Evolutionary conservation across 192 early-diverging fungal genomes (phyloP), one percentile per base, ranked within the genome.

Genomic region (Diversispora eburnea): DNA sequence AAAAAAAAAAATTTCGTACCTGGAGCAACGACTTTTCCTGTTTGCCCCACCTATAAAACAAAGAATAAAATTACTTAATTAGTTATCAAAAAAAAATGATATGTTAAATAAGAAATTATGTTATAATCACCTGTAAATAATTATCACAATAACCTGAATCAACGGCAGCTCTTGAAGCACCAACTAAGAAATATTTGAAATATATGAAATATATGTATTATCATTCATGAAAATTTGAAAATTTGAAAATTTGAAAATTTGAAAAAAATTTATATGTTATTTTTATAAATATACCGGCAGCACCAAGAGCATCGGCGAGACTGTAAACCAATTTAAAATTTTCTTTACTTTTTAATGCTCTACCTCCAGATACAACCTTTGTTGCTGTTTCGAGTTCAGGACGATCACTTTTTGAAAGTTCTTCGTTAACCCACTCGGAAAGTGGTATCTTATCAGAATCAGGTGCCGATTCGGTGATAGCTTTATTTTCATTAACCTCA

Each of bases 61-160:
- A 17, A 13, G n/a, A 17, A 4, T 54, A 17, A 7, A 13, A 0
- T 49, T 10, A 10, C 12, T 13, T 4, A 54, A 17, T 10, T 17
- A 54, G n/a, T 54, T 54, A 17, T 54, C 63, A 65, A 8, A 65
- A 45, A 8, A 63, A 42, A 1, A 13, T 47, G 12, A 12, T 9
- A 10, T 39, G 4, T 43, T 33, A 33, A 19, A 45, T 65, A 6
- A 65, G 13, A 2, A 7, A 22, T 20, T 4, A 58, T 20, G 19
- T 58, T 19, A 54, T 33, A 39, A 54, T 20, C 15, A 70, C 69
- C 84, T 99, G 97, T 64, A 99, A 81, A 43, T 94, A 93, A 86
- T 99, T 97, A 84, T 91, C 90, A 60, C 93, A 95, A 82, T 92
- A 99, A 43, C 95, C 95, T 66, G 97, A 92, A 87, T 99, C 97